These are phyloP conservation scores for Bolboschoenoplectus hybrid DNA, from an alignment of 202 grass and related monocot species.

Conservation along the genomic window DNA sequence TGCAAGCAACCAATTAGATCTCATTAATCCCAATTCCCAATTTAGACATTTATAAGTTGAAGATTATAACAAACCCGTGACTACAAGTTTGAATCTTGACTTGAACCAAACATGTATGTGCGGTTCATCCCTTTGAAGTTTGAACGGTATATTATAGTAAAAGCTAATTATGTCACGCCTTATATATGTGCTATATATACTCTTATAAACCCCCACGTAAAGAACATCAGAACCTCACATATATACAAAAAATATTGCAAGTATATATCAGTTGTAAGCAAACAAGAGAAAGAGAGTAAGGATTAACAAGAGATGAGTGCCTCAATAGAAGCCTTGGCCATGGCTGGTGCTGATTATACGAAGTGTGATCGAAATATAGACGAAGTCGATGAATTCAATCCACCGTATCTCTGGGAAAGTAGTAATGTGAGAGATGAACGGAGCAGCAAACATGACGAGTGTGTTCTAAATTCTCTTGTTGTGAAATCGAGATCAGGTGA, in stretches of 20 bases:
- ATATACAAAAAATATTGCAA: background rate
- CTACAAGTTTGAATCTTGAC: conserved; percentile 22
- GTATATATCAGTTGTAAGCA: background rate
- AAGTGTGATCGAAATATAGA: conserved; percentile 35
- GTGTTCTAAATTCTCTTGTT: background rate
- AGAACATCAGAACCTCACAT: background rate
- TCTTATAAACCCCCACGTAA: background rate
- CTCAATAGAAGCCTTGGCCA: conserved; percentile 52
- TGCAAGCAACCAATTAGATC: background rate
- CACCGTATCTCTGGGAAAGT: conserved; percentile 39
- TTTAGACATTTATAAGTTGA: conserved; percentile 3
- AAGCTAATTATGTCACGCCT: conserved; percentile 13
- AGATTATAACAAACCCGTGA: conserved; percentile 34
- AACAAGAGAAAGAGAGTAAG: conserved; percentile 2
- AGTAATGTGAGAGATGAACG: background rate
- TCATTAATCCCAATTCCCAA: background rate
- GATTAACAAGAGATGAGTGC: conserved; percentile 30
- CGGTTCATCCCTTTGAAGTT: background rate
- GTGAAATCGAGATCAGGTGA: conserved; percentile 17
- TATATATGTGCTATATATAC: background rate
- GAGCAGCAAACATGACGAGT: background rate
- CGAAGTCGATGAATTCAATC: background rate
- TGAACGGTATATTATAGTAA: conserved; percentile 1
- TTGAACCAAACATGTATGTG: conserved; percentile 10
- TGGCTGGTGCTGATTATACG: conserved; percentile 43